Evolutionary conservation across 2,329 filamentous ascomycete species (phyloP), one percentile per base, ranked within the genome.

Genomic region (Diaporthe ampelina): DNA sequence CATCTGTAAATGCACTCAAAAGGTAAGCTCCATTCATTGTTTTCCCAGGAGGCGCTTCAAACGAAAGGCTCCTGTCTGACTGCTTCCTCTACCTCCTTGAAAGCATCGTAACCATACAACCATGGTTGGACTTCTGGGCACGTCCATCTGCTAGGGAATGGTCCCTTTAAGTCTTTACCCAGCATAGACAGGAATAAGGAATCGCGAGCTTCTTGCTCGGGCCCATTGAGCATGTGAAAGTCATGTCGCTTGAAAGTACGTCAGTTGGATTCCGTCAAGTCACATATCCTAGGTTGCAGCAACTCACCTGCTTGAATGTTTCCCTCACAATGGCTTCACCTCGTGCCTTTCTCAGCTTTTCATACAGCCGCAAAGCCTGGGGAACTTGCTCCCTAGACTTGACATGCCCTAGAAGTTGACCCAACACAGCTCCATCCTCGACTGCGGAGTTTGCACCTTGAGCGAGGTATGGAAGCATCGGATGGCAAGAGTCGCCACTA

Each of bases 381-480:
- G 85, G 84, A 1, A 91, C 74, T 37, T 88, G 84, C 0, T 86
- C 83, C 61, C 84, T 86, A 0, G 80, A 81, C 45, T 83, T 81
- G 13, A 92, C 83, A 3, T 86, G 84, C 0, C 87, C 87, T 0
- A 94, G 82, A 1, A 93, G 78, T 0, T 86, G 84, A 0, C 92
- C 92, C 0, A 94, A 82, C 0, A 92, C 91, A 0, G 91, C 91
- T 0, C 91, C 92, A 70, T 94, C 92, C 79, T 94, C 92, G 1
- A 94, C 73, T 0, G 90, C 89, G 0, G 88, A 91, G 78, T 93
- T 93, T 19, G 92, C 92, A 0, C 92, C 92, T 80, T 91, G 92
- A 0, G 90, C 92, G 37, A 91, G 84, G 76, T 90, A 89, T 4
- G 90, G 90, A 2, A 92, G 82, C 90, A 92, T 92, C 0, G 90